Evolutionary conservation across 2,329 filamentous ascomycete species (phyloP), one percentile per base, ranked within the genome.

Genomic region (Trichoderma afroharzianum): DNA sequence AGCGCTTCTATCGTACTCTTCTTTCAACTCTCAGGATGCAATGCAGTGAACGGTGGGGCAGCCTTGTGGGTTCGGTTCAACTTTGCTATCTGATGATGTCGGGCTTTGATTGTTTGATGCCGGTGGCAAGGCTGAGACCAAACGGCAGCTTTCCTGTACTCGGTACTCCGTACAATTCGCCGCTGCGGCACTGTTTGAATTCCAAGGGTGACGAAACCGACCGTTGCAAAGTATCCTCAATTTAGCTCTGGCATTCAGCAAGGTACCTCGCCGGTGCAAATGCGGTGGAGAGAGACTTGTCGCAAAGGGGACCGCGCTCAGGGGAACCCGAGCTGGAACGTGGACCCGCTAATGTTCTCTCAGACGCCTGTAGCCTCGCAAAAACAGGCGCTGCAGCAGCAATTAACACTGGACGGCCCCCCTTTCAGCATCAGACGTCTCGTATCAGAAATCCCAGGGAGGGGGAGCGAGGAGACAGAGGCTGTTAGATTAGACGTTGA

Each of bases 271-370:
- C 30, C 63, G 14, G 26, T 6, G 30, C n/a, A 47, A 26, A 32
- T 47, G 33, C 50, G 36, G 66, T 66, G 50, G 64, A 5, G 30
- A 33, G 58, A 33, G 58, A 69, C 66, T 63, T 69, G 36, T 57
- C 50, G 57, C 63, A 43, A 50, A 70, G 59, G 53, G 47, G 39
- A 61, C 32, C 15, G n/a, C 63, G 15, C 53, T 69, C 70, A 63
- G 70, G 64, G 64, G 36, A 70, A 57, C 28, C 39, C 28, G 39
- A 63, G 57, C 64, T 72, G 71, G 71, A 70, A 72, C 71, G 71
- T 63, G 70, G 69, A n/a, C 62, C 62, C 30, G 39, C 26, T 33
- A 32, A 24, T 39, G 50, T 26, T 14, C 50, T 67, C 18, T n/a
- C 63, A 28, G 24, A n/a, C 57, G 26, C n/a, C 57, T 59, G 57